Evolutionary conservation across 129 eudicot species (phyloP).

Genomic region (Smallanthus sonchifolius): DNA sequence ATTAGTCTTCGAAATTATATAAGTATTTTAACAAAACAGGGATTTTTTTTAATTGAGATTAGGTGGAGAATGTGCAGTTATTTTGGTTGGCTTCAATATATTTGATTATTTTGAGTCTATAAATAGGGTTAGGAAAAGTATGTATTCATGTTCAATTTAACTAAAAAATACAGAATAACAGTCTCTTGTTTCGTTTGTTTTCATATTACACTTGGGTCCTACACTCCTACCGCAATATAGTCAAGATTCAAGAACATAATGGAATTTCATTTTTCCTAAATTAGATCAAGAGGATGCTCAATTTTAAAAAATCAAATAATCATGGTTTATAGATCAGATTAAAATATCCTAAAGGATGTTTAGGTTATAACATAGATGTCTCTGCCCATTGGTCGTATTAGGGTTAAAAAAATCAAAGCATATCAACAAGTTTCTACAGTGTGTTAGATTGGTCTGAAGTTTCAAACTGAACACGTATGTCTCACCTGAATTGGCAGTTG

Average conservation of each 20-base stretch:
- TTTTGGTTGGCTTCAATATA: neutral
- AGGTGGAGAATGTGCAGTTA: neutral
- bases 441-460: slow-evolving; percentile 24
- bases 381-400: neutral
- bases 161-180: neutral
- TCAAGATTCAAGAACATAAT: slow-evolving; percentile 7
- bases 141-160: neutral
- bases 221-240: neutral
- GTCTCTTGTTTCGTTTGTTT: neutral
- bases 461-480: slow-evolving; percentile 35
- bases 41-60: neutral
- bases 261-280: slow-evolving; percentile 4
- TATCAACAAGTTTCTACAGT: slow-evolving; percentile 5
- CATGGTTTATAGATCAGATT: neutral
- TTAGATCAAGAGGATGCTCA: neutral
- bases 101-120: neutral
- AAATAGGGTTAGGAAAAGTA: neutral
- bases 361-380: neutral
- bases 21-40: neutral
- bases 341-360: neutral
- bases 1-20: neutral
- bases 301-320: neutral
- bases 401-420: neutral
- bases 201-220: neutral
- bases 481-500: slow-evolving; percentile 90